Conservation (phyloP, 1,139 yeast species). For the Saccharomyces uvarum region DNA sequence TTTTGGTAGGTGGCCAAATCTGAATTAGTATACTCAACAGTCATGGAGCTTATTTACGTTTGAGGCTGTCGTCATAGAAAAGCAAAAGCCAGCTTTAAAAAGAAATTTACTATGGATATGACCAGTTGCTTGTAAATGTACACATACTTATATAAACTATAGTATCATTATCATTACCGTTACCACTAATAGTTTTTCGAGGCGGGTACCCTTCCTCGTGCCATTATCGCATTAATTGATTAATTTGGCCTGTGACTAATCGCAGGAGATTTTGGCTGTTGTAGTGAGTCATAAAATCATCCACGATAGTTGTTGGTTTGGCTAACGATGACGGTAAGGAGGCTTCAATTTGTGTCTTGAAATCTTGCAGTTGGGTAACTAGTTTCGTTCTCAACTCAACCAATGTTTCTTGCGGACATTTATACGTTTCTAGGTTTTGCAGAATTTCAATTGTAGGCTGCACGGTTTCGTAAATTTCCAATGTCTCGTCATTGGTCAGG, state of each 20-base stretch:
- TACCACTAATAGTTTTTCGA: neutral
- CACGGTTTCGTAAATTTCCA: slow-evolving; percentile 1
- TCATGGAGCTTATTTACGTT: neutral
- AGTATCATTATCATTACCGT: neutral
- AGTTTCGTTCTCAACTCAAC: slow-evolving; percentile 2
- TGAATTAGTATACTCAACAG: neutral
- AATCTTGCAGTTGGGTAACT: neutral
- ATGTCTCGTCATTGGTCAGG: slow-evolving; percentile 2
- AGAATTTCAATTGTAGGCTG: slow-evolving; percentile 4
- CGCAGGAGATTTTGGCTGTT: neutral
- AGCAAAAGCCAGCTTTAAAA: neutral
- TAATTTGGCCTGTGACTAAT: neutral
- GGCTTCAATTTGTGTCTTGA: neutral
- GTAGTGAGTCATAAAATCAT: neutral
- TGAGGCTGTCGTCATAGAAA: too few species aligned
- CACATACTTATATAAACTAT: neutral
- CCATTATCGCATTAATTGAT: neutral
- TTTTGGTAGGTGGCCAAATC: slow-evolving; percentile 12
- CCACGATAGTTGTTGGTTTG: neutral
- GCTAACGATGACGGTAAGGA: neutral
- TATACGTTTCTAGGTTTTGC: slow-evolving; percentile 5
- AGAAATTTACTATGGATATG: neutral
- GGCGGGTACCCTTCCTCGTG: slow-evolving; percentile 1
- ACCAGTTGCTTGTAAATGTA: neutral
- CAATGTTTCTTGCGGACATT: slow-evolving; percentile 5